Evolutionary conservation across 2,329 filamentous ascomycete species (phyloP).

Genomic region (Coniochaeta ligniaria): DNA sequence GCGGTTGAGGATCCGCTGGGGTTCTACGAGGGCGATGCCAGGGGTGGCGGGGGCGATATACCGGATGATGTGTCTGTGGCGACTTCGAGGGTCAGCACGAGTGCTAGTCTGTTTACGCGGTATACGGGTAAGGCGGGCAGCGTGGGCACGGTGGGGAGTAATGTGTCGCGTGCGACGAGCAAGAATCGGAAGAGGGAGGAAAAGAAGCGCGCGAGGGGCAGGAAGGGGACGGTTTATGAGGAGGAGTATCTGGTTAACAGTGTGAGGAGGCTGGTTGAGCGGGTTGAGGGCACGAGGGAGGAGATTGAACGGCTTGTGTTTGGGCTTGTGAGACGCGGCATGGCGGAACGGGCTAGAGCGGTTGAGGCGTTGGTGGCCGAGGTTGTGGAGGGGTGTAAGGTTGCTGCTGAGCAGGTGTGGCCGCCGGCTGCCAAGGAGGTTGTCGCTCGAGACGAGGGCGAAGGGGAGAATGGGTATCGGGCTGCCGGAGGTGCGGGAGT

Average conservation of each 20-base stretch:
- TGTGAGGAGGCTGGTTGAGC: constrained; percentile 73
- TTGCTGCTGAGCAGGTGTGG: constrained; percentile 64
- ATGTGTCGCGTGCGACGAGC: constrained; percentile 69
- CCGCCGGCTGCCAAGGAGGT: constrained; percentile 22
- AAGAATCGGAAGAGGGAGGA: constrained; percentile 89
- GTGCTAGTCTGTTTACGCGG: constrained; percentile 83
- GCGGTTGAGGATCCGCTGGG: constrained; percentile 79
- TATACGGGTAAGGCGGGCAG: constrained; percentile 62
- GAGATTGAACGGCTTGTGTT: constrained; percentile 72
- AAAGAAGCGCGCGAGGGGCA: constrained; percentile 86
- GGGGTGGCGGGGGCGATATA: constrained; percentile 43
- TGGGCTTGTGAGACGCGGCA: constrained; percentile 69
- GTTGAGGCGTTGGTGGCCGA: constrained; percentile 69
- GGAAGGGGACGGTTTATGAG: constrained; percentile 96
- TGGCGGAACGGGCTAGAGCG: constrained; percentile 80
- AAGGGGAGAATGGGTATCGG: constrained; percentile 17
- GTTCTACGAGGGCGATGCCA: constrained; percentile 75
- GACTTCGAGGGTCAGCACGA: constrained; percentile 69
- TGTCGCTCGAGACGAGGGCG: constrained; percentile 10
- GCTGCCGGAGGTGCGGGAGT: constrained; percentile 45
- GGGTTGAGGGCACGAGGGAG: constrained; percentile 63
- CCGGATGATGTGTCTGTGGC: constrained; percentile 92
- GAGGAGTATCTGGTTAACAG: constrained; percentile 94
- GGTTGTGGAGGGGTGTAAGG: constrained; percentile 62
- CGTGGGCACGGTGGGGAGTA: constrained; percentile 47